Base-by-base conservation (phyloP, 2,329 filamentous ascomycete genomes). In the Annulohypoxylon truncatum region DNA sequence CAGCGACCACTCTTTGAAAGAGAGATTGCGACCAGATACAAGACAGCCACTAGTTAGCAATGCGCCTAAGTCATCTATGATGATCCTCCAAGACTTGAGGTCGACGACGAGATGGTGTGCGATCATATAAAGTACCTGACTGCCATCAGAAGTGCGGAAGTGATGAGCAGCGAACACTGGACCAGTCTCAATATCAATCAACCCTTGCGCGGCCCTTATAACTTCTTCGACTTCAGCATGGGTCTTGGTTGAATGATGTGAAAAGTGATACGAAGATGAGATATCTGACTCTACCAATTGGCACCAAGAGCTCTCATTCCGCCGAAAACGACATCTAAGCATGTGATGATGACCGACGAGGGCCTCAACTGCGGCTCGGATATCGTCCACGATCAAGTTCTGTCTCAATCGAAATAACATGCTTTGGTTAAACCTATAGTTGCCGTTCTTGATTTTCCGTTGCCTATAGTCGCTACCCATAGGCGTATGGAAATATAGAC, bases 101-200 rank as follows among this genome's bases (percentile, higher is more conserved):
- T 87, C 85, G 10, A 86, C 80, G 0, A 83, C 83, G 2, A 87
- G 78, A 51, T 85, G 84, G 63, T 87, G 85, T 0, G 84, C 83
- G 0, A 80, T 78, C 8, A 87, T 73, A 65, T 83, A 85, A 1
- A 87, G 69, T 57, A 83, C 75, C 54, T 85, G 83, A 61, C 79
- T 77, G 3, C 79, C 81, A 47, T 84, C 80, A 47, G 77, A 71
- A 2, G 81, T 83, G 10, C 80, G 79, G 22, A 87, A 78, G 59
- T 84, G 82, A 57, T 84, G 79, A 4, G 80, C 83, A 0, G 81
- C 80, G 64, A 87, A 86, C 0, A 85, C 78, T 0, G 85, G 85
- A 0, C 85, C 85, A 0, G 78, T 74, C 56, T 83, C 79, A n/a
- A 86, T 79, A 66, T 86, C 76, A 58, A 87, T 83, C 2, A 75